Base-by-base conservation (phyloP, 352 stramenopile species). In the Blastocystis sp. region DNA sequence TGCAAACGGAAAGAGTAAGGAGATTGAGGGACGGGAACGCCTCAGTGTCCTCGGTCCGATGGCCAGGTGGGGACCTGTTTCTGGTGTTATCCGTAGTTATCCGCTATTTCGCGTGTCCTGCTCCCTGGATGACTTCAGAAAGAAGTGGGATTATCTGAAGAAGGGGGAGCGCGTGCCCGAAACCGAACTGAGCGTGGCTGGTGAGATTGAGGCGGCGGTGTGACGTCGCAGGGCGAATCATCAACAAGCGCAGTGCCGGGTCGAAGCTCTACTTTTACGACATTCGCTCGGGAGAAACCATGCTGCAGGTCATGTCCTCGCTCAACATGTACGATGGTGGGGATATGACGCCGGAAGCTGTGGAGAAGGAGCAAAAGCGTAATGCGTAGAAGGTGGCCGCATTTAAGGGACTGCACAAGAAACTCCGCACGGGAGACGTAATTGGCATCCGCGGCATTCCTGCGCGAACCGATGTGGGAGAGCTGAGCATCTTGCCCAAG, bases 71-170 rank as follows among this genome's bases (percentile, higher is more conserved):
- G n/a, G 10, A 14, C 19, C 28, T 23, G 52, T 9, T 0, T 17
- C 40, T n/a, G 1, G 10, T 28, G 10, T 67, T 9, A 67, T 34
- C 17, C 40, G 21, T 69, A 88, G 78, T 23, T 88, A 88, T 78
- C 78, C 78, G 40, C 45, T 1, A 10, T 88, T 88, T 21, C 64
- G 48, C 59, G 65, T 66, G 48, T 69, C 64, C 23, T 62, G 34
- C 48, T 53, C 38, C 66, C 38, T 88, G 34, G 23, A 43, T 17
- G 62, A 74, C 14, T 88, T 79, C 45, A 93, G 93, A 23, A 93
- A 95, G 86, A 95, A 95, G 89, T 95, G 91, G 88, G 91, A 95
- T 89, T 93, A 93, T 19, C 89, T 96, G 5, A 91, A 91, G 56
- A 79, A 77, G 2, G 78, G 78, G 66, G 78, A 76, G 56, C 78